These are phyloP conservation scores for Casuarina equisetifolia DNA, from an alignment of 306 rosid species.

Conservation along the genomic window DNA sequence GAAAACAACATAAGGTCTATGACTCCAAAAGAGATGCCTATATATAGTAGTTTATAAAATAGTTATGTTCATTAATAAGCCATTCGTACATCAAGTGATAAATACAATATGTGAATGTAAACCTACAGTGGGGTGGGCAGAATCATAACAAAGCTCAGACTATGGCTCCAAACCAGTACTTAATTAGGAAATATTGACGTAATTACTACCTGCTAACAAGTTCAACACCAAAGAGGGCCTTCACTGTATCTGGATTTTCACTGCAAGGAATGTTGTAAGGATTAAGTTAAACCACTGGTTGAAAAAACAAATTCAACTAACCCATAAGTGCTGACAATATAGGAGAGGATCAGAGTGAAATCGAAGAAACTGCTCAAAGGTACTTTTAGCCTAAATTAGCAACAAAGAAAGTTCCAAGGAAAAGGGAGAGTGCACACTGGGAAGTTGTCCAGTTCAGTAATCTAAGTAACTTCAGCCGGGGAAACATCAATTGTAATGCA, in stretches of 20 bases:
- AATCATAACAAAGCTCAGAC: neutral
- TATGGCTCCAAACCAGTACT: neutral
- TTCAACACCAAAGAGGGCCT: conserved; percentile 80
- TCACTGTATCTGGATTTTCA: conserved; percentile 71
- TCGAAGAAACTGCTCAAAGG: neutral
- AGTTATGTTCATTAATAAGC: neutral
- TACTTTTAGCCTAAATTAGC: conserved; percentile 12
- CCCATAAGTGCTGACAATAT: conserved; percentile 10
- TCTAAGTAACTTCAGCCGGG: neutral
- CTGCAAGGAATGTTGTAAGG: conserved; percentile 48
- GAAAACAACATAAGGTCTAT: neutral
- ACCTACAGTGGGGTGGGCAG: neutral
- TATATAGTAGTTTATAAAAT: neutral
- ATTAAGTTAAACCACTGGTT: conserved; percentile 10
- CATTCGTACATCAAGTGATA: neutral
- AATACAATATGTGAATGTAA: neutral
- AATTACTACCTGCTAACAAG: conserved; percentile 77
- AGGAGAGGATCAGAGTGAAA: conserved; percentile 9
- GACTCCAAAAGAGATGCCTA: neutral
- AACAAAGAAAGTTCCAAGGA: conserved; percentile 14
- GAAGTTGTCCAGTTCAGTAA: neutral
- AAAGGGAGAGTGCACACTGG: conserved; percentile 13
- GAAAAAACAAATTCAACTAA: conserved; percentile 12
- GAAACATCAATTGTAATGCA: conserved; percentile 14
- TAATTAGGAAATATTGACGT: neutral